A percentile compares a stretch with the other conserved stretches of the same genome.
Evolutionary conservation across 768 basidiomycete genomes (phyloP).

Genomic region (Dacryopinax spathularia): DNA sequence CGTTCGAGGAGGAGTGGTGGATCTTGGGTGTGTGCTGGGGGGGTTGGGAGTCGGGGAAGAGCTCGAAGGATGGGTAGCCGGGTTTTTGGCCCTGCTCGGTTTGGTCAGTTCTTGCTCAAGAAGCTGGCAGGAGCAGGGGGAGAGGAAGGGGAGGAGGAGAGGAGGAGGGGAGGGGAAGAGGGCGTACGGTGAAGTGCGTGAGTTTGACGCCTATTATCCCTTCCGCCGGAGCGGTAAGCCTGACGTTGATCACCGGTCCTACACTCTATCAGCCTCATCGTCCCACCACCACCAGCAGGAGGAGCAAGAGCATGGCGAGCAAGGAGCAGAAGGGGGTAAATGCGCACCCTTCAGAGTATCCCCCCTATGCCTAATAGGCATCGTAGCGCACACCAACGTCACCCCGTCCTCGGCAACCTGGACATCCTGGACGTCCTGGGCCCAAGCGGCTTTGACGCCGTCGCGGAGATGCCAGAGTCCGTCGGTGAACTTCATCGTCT

Average conservation of each 20-base stretch:
- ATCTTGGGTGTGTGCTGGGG: conserved; percentile 34
- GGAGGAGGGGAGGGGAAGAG: not conserved
- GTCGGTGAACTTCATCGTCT: conserved; percentile 56
- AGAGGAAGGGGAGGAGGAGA: too few species aligned
- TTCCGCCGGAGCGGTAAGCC: conserved; percentile 19
- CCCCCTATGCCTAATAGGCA: conserved; percentile 18
- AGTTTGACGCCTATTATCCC: conserved; percentile 22
- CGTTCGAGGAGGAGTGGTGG: conserved; percentile 18
- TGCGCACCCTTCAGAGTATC: conserved; percentile 26
- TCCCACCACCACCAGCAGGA: not conserved
- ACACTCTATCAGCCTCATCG: not conserved
- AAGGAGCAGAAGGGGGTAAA: too few species aligned
- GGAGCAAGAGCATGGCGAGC: too few species aligned
- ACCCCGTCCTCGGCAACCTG: conserved; percentile 34
- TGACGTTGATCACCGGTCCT: conserved; percentile 34
- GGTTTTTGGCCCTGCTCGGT: not conserved
- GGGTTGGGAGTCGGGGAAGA: conserved; percentile 48
- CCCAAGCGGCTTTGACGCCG: conserved; percentile 47
- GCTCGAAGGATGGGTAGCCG: conserved; percentile 8
- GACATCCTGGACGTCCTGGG: conserved; percentile 44
- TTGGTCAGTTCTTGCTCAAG: not conserved
- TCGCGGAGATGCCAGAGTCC: conserved; percentile 55
- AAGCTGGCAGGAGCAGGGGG: too few species aligned
- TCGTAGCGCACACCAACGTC: conserved; percentile 40
- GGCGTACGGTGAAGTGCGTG: conserved; percentile 19